phyloP scores from a whole-genome alignment of 2,329 filamentous ascomycete genomes.

The Fusarium kyushuense region DNA sequence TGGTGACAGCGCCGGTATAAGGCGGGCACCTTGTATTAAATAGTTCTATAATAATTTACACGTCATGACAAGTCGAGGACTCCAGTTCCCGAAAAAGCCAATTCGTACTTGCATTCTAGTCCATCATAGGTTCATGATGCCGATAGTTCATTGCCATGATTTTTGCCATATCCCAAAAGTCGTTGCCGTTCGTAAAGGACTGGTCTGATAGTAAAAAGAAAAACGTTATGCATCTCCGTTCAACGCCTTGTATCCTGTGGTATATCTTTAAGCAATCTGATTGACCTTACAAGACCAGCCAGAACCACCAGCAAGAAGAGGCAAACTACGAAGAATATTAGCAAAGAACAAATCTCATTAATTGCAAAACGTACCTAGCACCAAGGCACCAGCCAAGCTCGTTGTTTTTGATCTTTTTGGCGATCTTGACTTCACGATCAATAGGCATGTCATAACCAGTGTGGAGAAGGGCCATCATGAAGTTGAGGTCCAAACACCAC shows the following conservation, averaged over 20 bases:
- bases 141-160: conserved; percentile 25
- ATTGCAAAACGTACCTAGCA: conserved; percentile 77
- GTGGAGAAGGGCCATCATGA: conserved; percentile 92
- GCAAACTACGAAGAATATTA: conserved; percentile 70
- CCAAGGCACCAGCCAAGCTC: conserved; percentile 98
- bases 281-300: conserved; percentile 92
- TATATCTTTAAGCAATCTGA: conserved; percentile 70
- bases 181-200: conserved; percentile 37
- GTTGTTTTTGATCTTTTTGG: conserved; percentile 98
- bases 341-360: conserved; percentile 4
- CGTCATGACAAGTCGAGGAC: conserved; percentile 38
- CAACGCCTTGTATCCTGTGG: conserved; percentile 43
- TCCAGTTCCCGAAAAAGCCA: conserved; percentile 38
- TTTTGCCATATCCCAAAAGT: conserved; percentile 45
- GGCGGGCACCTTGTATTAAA: conserved; percentile 43
- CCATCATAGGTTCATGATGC: conserved; percentile 38
- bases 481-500: conserved; percentile 94
- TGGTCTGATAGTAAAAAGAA: conserved; percentile 39
- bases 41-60: conserved; percentile 48
- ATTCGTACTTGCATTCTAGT: conserved; percentile 29
- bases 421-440: conserved; percentile 94
- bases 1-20: conserved; percentile 65
- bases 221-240: conserved; percentile 39
- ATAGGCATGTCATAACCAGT: conserved; percentile 99
- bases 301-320: conserved; percentile 81